Evolutionary conservation across 2,329 filamentous ascomycete genomes (phyloP).

Genomic region (Calonectria pteridis): DNA sequence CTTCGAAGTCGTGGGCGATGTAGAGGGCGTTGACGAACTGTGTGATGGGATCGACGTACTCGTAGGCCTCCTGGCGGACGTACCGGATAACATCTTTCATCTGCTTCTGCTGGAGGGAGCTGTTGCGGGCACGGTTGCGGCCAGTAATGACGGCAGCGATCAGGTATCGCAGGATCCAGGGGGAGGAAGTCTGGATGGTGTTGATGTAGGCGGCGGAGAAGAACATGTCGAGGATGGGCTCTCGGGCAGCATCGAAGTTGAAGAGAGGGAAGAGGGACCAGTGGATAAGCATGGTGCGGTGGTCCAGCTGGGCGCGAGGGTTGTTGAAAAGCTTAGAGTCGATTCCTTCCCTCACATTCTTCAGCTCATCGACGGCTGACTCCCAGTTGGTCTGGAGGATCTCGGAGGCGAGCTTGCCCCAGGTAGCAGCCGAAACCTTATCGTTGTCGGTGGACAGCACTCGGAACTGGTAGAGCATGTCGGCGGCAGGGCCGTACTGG

Average conservation of each 20-base stretch:
- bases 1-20: conserved; percentile 89
- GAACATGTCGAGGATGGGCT: conserved; percentile 93
- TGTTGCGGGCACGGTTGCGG: conserved; percentile 84
- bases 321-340: conserved; percentile 97
- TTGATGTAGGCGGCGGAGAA: conserved; percentile 99
- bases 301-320: conserved; percentile 92
- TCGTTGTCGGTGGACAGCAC: conserved; percentile 98
- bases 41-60: conserved; percentile 96
- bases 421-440: conserved; percentile 94
- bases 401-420: conserved; percentile 97
- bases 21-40: conserved; percentile 97
- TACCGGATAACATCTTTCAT: conserved; percentile 97
- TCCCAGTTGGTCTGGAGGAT: conserved; percentile 98
- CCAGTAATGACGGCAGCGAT: conserved; percentile 95
- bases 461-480: conserved; percentile 97
- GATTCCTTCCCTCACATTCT: conserved; percentile 91
- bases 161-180: conserved; percentile 96
- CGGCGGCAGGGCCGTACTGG: conserved; percentile 89
- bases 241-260: conserved; percentile 93
- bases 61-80: conserved; percentile 96
- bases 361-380: conserved; percentile 87
- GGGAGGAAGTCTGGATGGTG: conserved; percentile 98
- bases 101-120: conserved; percentile 93
- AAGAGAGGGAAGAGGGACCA: conserved; percentile 99
- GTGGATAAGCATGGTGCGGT: conserved; percentile 97